Base-by-base conservation (phyloP, 1,284 basidiomycete species). In the Moniliophthora roreri region DNA sequence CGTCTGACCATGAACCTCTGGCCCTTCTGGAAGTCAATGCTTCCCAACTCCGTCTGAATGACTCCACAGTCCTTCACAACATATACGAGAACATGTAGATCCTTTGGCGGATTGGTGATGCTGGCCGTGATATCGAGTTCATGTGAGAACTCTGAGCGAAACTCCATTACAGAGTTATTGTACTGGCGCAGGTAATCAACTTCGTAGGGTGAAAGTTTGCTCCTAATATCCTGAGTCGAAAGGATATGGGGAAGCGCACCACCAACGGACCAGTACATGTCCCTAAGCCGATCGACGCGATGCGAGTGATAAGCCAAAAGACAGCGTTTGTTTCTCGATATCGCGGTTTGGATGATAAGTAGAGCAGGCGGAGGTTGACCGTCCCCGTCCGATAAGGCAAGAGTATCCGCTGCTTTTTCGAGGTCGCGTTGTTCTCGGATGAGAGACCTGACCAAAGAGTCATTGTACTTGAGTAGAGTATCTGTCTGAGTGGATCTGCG, bases 341-440 rank as follows among this genome's bases (percentile, higher is more conserved):
- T 89, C 23, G 91, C 84, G 7, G 95, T 89, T 68, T 97, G 93
- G 63, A 91, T 87, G 61, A 98, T 84, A 49, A 95, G 82, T 51
- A 96, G 75, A 21, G 87, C 82, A 23, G 91, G 87, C 11, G 90
- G 71, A 48, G 79, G 76, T 5, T 73, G 69, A 44, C 68, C 64
- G 59, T 69, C 73, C 50, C 71, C 66, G 51, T 51, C 44, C 35
- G 68, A 64, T 16, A 68, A 55, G 9, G 72, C 64, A 44, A 81
- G 68, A 26, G 72, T 63, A 59, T 78, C 66, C 54, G 84, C 75
- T 54, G 82, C 79, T 56, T 75, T 78, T 66, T 91, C 91, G 59
- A 97, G 86, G 63, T 92, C 90, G 62, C 94, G 91, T 56, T 95
- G 93, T 69, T 98, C 96, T 59, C 95, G 85, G 59, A 93, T 81